Percentiles rank a stretch among this genome's conserved stretches.
Evolutionary conservation across 1,284 basidiomycete genomes (phyloP).

Genomic region (Ceratobasidium sp.): DNA sequence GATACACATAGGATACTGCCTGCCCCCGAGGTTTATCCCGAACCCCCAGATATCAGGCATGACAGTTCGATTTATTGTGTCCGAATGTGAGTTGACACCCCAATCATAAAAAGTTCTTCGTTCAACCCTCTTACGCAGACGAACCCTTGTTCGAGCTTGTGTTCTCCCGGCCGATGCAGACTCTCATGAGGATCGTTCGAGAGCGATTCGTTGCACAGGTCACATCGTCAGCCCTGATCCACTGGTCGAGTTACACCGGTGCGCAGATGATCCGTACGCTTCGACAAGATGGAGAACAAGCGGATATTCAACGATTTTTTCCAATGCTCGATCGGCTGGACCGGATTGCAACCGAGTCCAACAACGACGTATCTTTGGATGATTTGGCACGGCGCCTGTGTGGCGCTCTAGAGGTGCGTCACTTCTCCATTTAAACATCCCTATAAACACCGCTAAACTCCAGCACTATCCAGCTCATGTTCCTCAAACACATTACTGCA

Average conservation of each 20-base stretch:
- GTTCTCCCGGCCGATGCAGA: not conserved
- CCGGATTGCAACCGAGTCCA: not conserved
- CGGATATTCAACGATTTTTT: not conserved
- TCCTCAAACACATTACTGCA: slow-evolving; percentile 2
- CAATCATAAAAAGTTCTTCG: not conserved
- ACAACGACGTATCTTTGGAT: not conserved
- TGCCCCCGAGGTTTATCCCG: slow-evolving; percentile 7
- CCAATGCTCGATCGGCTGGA: not conserved
- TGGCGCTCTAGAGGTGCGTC: slow-evolving; percentile 31
- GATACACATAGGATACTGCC: no score
- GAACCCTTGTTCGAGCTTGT: slow-evolving; percentile 30
- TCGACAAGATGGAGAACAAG: slow-evolving; percentile 1
- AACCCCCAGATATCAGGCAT: not conserved
- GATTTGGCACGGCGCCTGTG: not conserved
- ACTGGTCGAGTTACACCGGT: slow-evolving; percentile 32
- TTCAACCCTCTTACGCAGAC: not conserved
- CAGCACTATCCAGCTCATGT: not conserved
- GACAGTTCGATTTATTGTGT: slow-evolving; percentile 1
- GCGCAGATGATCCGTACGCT: slow-evolving; percentile 19
- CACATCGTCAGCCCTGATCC: slow-evolving; percentile 12
- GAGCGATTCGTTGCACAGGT: not conserved
- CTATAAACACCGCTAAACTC: not conserved
- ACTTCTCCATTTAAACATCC: not conserved
- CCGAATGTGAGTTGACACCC: slow-evolving; percentile 11
- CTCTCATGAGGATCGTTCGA: not conserved